Percentiles rank a stretch among this genome's conserved stretches.
Conservation (phyloP, 371 early-diverging fungal species). For the Mucor saturninus region DNA sequence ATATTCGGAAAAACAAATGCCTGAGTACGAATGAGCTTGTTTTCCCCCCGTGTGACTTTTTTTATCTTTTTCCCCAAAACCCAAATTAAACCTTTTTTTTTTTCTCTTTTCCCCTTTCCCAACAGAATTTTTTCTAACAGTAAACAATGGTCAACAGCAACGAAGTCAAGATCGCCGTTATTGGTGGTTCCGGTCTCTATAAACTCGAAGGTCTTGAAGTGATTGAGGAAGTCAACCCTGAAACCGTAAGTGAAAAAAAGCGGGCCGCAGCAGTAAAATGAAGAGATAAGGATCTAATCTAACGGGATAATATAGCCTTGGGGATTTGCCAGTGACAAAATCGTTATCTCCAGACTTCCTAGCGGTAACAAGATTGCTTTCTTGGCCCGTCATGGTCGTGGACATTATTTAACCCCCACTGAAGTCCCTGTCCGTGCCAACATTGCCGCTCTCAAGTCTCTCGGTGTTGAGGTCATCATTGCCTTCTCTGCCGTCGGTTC, state of each 20-base stretch:
- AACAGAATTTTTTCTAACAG: neutral
- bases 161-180: conserved; percentile 86
- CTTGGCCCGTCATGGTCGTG: conserved; percentile 94
- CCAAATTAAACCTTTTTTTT: neutral
- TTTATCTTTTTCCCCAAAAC: too few relatives aligned
- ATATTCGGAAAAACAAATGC: too few relatives aligned
- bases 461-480: conserved; percentile 92
- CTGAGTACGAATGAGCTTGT: too few relatives aligned
- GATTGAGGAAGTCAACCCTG: conserved; percentile 83
- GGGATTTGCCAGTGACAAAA: conserved; percentile 86
- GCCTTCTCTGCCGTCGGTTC: conserved; percentile 96
- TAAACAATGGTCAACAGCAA: conserved; percentile 33
- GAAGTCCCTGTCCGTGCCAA: conserved; percentile 96
- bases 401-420: conserved; percentile 85
- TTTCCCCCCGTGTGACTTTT: too few relatives aligned
- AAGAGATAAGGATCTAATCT: neutral
- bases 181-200: conserved; percentile 97
- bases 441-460: conserved; percentile 94
- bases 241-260: conserved; percentile 65
- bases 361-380: conserved; percentile 89
- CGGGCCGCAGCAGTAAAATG: neutral
- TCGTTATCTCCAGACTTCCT: conserved; percentile 72
- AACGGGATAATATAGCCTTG: conserved; percentile 70
- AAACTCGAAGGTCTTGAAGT: conserved; percentile 84
- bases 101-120: neutral